Conservation (phyloP, 2,329 filamentous ascomycete species). For the Trichoderma polysporum region DNA sequence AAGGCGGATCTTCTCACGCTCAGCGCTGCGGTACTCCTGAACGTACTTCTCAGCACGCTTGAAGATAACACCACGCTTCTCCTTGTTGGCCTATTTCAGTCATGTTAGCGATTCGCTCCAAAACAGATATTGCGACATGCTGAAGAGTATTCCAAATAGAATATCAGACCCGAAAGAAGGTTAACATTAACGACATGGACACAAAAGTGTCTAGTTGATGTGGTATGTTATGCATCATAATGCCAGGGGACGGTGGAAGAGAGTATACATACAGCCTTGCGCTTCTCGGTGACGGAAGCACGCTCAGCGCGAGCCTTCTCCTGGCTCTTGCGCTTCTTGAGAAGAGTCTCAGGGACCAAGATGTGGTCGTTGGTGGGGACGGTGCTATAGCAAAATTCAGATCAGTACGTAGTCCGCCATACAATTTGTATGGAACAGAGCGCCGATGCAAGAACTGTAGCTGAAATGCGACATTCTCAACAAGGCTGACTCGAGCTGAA, state of each 20-base stretch:
- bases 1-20: constrained; percentile 98
- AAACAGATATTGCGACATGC: constrained; percentile 21
- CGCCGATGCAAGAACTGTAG: constrained; percentile 93
- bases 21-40: constrained; percentile 97
- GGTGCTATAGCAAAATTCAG: constrained; percentile 65
- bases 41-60: constrained; percentile 99
- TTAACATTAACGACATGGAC: constrained; percentile 98
- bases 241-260: constrained; percentile 33
- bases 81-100: constrained; percentile 79
- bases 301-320: constrained; percentile 97
- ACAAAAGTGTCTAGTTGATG: constrained; percentile 83
- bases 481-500: constrained; percentile 79
- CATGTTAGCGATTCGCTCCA: constrained; percentile 38
- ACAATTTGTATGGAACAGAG: constrained; percentile 60
- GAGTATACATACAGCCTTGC: constrained; percentile 79
- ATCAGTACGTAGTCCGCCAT: constrained; percentile 77
- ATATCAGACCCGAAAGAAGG: constrained; percentile 99
- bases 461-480: constrained; percentile 87
- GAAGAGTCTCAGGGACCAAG: constrained; percentile 96
- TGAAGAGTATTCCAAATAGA: constrained; percentile 33
- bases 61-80: constrained; percentile 99
- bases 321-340: constrained; percentile 99
- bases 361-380: constrained; percentile 94
- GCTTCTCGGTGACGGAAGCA: constrained; percentile 75
- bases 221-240: constrained; percentile 86